Evolutionary conservation across 192 early-diverging fungal species (phyloP).

Genomic region (Thamnidium elegans): DNA sequence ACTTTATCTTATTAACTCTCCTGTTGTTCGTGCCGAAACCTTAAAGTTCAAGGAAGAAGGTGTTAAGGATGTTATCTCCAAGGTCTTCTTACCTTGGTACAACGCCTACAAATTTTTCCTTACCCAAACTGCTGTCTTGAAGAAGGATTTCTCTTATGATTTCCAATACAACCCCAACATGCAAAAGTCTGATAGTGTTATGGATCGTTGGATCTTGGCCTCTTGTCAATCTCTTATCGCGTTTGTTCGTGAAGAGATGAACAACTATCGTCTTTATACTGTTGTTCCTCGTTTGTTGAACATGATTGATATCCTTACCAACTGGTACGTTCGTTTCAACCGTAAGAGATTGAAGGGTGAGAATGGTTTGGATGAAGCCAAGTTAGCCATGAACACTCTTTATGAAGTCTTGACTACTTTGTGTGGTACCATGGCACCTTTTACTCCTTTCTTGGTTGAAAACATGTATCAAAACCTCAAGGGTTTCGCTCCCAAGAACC

Average conservation of each 20-base stretch:
- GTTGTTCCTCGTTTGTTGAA: slow-evolving; percentile 89
- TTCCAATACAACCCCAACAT: slow-evolving; percentile 77
- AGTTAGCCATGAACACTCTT: slow-evolving; percentile 86
- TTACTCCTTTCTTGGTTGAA: slow-evolving; percentile 96
- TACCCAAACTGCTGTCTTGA: slow-evolving; percentile 83
- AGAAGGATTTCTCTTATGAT: slow-evolving; percentile 80
- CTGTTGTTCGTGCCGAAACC: slow-evolving; percentile 94
- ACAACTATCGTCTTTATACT: slow-evolving; percentile 94
- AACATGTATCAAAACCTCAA: slow-evolving; percentile 95
- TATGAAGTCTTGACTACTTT: slow-evolving; percentile 95
- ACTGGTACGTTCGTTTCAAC: slow-evolving; percentile 99
- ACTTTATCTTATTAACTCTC: slow-evolving; percentile 96
- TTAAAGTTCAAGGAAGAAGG: slow-evolving; percentile 96
- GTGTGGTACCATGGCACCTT: slow-evolving; percentile 89
- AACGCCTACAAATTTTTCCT: slow-evolving; percentile 97
- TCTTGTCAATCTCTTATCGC: slow-evolving; percentile 90
- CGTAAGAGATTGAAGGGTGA: slow-evolving; percentile 96
- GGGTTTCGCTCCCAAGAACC: slow-evolving; percentile 62
- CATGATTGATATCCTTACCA: slow-evolving; percentile 93
- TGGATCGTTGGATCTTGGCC: slow-evolving; percentile 98
- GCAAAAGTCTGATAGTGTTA: slow-evolving; percentile 80
- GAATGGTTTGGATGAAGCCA: slow-evolving; percentile 81
- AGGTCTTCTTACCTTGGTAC: slow-evolving; percentile 98
- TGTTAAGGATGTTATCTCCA: slow-evolving; percentile 91
- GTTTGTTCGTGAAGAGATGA: slow-evolving; percentile 93